Percentiles rank a stretch among this genome's conserved stretches.
phyloP scores from a whole-genome alignment of 2,329 filamentous ascomycete species.

The Aspergillus terreus region DNA sequence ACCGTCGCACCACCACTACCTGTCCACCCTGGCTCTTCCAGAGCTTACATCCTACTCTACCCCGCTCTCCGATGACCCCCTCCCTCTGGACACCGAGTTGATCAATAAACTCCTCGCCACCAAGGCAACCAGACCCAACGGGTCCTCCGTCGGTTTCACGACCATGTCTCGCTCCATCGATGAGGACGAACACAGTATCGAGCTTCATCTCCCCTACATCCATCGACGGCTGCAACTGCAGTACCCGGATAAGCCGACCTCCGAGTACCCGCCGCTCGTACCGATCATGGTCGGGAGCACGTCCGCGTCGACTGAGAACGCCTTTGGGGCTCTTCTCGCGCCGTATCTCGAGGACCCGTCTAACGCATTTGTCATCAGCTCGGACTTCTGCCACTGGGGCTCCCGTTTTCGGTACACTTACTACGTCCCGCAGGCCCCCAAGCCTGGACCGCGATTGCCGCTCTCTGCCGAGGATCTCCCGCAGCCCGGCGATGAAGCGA shows the following conservation, averaged over 20 bases:
- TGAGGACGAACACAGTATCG: slow-evolving; percentile 83
- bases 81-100: slow-evolving; percentile 42
- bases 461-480: slow-evolving; percentile 42
- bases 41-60: slow-evolving; percentile 56
- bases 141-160: slow-evolving; percentile 35
- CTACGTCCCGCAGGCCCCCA: slow-evolving; percentile 57
- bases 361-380: slow-evolving; percentile 84
- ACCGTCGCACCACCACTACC: slow-evolving; percentile 83
- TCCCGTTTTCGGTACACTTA: slow-evolving; percentile 76
- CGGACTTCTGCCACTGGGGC: slow-evolving; percentile 98
- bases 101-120: slow-evolving; percentile 35
- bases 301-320: slow-evolving; percentile 60
- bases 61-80: slow-evolving; percentile 41
- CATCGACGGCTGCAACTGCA: slow-evolving; percentile 67
- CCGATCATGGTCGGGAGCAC: slow-evolving; percentile 85
- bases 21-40: slow-evolving; percentile 73
- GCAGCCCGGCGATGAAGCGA: slow-evolving; percentile 28
- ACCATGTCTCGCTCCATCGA: slow-evolving; percentile 65
- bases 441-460: slow-evolving; percentile 32
- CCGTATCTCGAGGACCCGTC: slow-evolving; percentile 70
- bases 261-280: slow-evolving; percentile 68
- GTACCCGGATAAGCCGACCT: slow-evolving; percentile 45
- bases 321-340: slow-evolving; percentile 66
- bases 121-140: slow-evolving; percentile 26
- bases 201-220: slow-evolving; percentile 95